Evolutionary conservation across 495 filamentous ascomycete species (phyloP), one percentile per base, ranked within the genome.

Genomic region (Sordaria brevicollis): DNA sequence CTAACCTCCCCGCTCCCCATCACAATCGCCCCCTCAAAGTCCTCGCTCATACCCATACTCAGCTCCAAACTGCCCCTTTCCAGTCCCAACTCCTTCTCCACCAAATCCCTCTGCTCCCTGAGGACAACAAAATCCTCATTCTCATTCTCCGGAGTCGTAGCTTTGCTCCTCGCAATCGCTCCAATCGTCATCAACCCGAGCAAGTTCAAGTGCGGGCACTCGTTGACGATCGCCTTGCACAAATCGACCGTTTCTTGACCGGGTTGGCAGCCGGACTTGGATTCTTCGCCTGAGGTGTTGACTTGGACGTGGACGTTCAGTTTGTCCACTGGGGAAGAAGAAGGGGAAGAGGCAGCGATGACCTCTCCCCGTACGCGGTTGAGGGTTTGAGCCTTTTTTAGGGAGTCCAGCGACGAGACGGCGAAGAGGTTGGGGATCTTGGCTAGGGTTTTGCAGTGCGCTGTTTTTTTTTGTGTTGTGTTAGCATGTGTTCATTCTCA

Each of bases 131-230:
- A 98, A 81, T 99, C 95, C 78, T 94, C 93, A 81, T 99, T 99
- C 80, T 94, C 91, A 21, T 83, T 87, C 71, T 92, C 94, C 7
- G 86, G 74, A 29, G 87, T 89, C 10, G 87, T 89, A 3, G 84
- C 91, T 74, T 86, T 83, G 33, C 90, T 93, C 69, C 94, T 80
- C 66, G 92, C 94, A 76, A 99, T 95, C 19, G 93, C 93, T 1
- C 95, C 95, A 75, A 99, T 98, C 1, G 95, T 99, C 95, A 99
- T 99, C 5, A 99, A 76, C 0, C 95, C 95, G 68, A 90, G 84
- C 21, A 99, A 77, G 49, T 86, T 81, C 35, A 99, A 79, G 76
- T 89, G 84, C 3, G 90, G 89, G 81, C 94, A 97, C 38, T 85
- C 78, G 29, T 89, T 84, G 6, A 84, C 79, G 54, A 97, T 86